phyloP scores from a whole-genome alignment of 352 stramenopile genomes.

The Phytophthora citrophthora region DNA sequence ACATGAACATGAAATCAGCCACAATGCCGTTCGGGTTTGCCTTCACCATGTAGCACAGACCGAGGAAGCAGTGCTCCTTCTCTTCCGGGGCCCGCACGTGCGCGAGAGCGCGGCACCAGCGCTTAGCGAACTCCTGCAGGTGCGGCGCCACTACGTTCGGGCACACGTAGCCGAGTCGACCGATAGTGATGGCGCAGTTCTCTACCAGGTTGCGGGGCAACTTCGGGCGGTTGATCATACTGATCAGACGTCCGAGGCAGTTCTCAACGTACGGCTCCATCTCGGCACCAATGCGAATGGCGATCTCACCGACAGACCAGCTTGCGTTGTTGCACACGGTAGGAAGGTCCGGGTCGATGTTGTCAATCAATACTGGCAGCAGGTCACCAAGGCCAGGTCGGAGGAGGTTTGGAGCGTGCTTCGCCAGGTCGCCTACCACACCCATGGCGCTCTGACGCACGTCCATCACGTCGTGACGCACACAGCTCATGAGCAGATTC shows the following conservation, averaged over 20 bases:
- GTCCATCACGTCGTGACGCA: conserved; percentile 87
- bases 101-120: conserved; percentile 87
- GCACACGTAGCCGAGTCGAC: conserved; percentile 87
- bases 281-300: conserved; percentile 81
- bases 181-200: conserved; percentile 92
- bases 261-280: conserved; percentile 86
- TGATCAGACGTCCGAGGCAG: conserved; percentile 71
- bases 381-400: conserved; percentile 76
- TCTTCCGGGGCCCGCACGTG: conserved; percentile 86
- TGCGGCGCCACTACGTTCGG: conserved; percentile 82
- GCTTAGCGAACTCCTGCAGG: conserved; percentile 88
- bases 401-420: conserved; percentile 79
- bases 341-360: conserved; percentile 87
- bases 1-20: conserved; percentile 92
- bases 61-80: conserved; percentile 91
- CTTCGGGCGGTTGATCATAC: conserved; percentile 90
- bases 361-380: conserved; percentile 87
- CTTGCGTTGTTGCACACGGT: conserved; percentile 94
- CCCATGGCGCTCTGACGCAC: conserved; percentile 91
- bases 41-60: conserved; percentile 92
- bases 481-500: conserved; percentile 88
- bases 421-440: conserved; percentile 89
- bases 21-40: conserved; percentile 90
- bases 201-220: conserved; percentile 89
- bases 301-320: conserved; percentile 92